phyloP scores from a whole-genome alignment of 2,329 filamentous ascomycete genomes.

The Trichoderma lentiforme region DNA sequence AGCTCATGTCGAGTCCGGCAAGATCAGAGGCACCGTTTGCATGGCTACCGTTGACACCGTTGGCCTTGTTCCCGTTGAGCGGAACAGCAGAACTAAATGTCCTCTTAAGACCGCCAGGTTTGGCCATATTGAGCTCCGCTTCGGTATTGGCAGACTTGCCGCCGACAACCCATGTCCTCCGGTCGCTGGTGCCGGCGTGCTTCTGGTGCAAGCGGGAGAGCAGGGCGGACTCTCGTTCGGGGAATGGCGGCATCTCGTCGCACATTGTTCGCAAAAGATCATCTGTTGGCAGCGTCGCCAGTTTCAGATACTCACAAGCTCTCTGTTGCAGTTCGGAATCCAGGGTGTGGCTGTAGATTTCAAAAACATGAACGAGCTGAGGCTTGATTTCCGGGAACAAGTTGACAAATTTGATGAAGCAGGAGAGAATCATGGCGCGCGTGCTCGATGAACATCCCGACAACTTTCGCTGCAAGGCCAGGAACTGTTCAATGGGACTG shows the following conservation, averaged over 20 bases:
- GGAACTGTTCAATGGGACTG: slow-evolving; percentile 94
- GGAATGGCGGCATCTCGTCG: slow-evolving; percentile 98
- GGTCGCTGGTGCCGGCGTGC: slow-evolving; percentile 87
- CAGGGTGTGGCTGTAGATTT: slow-evolving; percentile 87
- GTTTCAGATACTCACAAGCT: slow-evolving; percentile 88
- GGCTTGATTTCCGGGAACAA: slow-evolving; percentile 98
- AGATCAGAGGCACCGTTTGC: slow-evolving; percentile 62
- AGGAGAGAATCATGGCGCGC: slow-evolving; percentile 88
- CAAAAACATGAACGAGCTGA: slow-evolving; percentile 85
- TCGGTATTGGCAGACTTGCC: slow-evolving; percentile 91
- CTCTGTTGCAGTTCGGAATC: slow-evolving; percentile 95
- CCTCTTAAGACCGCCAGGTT: slow-evolving; percentile 79
- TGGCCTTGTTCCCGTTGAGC: slow-evolving; percentile 46
- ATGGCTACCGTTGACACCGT: slow-evolving; percentile 46
- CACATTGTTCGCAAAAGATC: slow-evolving; percentile 90
- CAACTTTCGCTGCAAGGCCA: slow-evolving; percentile 88
- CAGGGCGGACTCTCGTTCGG: slow-evolving; percentile 86
- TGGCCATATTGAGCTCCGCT: slow-evolving; percentile 74
- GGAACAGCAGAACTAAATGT: slow-evolving; percentile 67
- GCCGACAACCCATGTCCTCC: slow-evolving; percentile 96
- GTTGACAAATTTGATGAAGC: slow-evolving; percentile 97
- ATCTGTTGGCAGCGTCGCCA: slow-evolving; percentile 83
- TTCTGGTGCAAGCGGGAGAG: slow-evolving; percentile 92
- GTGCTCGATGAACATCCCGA: slow-evolving; percentile 84
- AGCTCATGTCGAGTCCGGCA: slow-evolving; percentile 75